Base-by-base conservation (phyloP, 371 early-diverging fungal species). In the Mucor plumbeus region DNA sequence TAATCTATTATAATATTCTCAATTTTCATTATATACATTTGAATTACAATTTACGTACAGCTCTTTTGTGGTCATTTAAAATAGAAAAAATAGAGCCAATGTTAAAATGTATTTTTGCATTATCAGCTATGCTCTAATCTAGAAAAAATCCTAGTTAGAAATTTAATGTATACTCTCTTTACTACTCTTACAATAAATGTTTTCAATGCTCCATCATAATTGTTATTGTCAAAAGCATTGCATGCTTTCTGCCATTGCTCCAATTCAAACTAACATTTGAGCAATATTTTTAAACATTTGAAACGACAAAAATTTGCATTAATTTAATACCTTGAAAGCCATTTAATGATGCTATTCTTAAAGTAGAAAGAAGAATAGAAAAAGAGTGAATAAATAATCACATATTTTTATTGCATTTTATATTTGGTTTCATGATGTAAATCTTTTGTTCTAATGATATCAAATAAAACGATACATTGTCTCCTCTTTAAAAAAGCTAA, bases 71-170 rank as follows among this genome's bases (percentile, higher is more conserved):
- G 68, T 93, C 87, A 35, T 89, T 87, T 40, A 91, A 67, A 10
- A 88, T 86, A 10, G 90, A 83, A 50, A 88, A 88, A 58, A 92
- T 89, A 64, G 93, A 86, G 7, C 94, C 97, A 74, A 97, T 92
- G 74, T 97, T 97, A 77, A 95, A 97, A 82, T 95, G 92, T 64
- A 97, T 94, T 81, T 95, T 96, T 34, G 97, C 90, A 35, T 89
- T 88, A 74, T 95, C 95, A 26, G 95, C 95, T 63, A 96, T 93
- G 82, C 36, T 62, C 55, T 43, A 19, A 26, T 14, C 10, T 43
- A 40, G 38, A 53, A 43, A 31, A 41, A 64, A n/a, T 17, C 3
- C 10, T 48, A 11, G 14, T 31, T 26, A 35, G 19, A 48, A 0
- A 36, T 33, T 15, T 11, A 43, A 40, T 11, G n/a, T 36, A 35